phyloP scores from a whole-genome alignment of 495 filamentous ascomycete species.

The Penicillium chermesinum region DNA sequence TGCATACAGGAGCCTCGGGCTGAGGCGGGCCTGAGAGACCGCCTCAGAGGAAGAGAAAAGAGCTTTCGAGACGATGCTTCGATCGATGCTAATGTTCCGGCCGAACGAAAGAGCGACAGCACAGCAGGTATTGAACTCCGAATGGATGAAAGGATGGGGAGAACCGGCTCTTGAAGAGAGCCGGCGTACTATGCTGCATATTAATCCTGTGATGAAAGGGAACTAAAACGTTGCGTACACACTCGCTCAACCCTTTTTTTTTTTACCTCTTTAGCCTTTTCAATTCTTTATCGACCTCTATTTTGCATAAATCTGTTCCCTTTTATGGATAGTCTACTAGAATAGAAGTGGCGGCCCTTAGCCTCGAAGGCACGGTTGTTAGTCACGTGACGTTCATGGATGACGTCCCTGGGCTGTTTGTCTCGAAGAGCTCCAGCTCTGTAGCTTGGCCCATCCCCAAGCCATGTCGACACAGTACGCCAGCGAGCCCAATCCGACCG shows the following conservation, averaged over 20 bases:
- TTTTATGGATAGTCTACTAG: no score
- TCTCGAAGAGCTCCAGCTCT: constrained; percentile 1
- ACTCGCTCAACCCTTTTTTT: no score
- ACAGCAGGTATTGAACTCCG: constrained; percentile 9
- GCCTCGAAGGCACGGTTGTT: no score
- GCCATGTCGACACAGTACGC: constrained; percentile 85
- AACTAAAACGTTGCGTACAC: no score
- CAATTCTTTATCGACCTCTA: no score
- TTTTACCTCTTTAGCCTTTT: no score
- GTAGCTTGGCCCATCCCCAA: neutral
- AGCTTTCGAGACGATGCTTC: constrained; percentile 21
- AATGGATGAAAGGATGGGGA: constrained; percentile 11
- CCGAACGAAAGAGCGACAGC: constrained; percentile 12
- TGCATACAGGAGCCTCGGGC: constrained; percentile 18
- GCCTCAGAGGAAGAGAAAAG: constrained; percentile 11
- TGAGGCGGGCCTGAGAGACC: constrained; percentile 12
- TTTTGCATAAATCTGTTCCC: no score
- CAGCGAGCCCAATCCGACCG: constrained; percentile 88
- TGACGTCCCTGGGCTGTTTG: neutral
- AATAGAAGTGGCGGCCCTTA: no score
- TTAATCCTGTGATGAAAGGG: constrained; percentile 4
- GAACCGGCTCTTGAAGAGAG: constrained; percentile 12
- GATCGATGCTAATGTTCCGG: constrained; percentile 13
- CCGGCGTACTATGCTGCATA: neutral
- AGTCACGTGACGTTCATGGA: neutral